phyloP scores from a whole-genome alignment of 768 basidiomycete genomes.

The Suillus occidentalis region DNA sequence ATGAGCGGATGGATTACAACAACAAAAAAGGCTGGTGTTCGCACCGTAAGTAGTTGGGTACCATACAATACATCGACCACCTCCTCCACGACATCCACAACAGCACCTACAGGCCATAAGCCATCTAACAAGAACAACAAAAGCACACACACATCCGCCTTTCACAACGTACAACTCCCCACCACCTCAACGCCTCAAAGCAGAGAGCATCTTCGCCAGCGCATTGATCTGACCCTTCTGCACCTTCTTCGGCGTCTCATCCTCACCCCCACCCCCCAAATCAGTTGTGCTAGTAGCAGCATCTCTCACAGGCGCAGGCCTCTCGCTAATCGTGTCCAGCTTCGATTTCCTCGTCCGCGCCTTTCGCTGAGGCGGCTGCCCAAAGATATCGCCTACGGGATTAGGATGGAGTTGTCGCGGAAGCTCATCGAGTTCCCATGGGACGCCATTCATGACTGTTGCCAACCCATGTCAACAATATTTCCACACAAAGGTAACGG shows the following conservation, averaged over 20 bases:
- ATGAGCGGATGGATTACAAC: conserved; percentile 26
- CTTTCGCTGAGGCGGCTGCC: conserved; percentile 56
- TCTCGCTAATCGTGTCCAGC: conserved; percentile 77
- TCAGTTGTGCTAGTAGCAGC: conserved; percentile 78
- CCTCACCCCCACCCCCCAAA: conserved; percentile 47
- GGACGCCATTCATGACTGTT: conserved; percentile 73
- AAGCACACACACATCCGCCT: conserved; percentile 8
- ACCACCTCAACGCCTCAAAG: conserved; percentile 57
- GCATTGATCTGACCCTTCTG: conserved; percentile 89
- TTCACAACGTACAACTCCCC: conserved; percentile 3
- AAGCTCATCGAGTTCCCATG: conserved; percentile 70
- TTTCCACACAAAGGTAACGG: not conserved
- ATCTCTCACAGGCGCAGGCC: conserved; percentile 48
- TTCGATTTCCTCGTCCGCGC: conserved; percentile 62
- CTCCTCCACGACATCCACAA: conserved; percentile 33
- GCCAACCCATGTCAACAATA: not conserved
- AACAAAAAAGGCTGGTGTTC: conserved; percentile 28
- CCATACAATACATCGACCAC: conserved; percentile 52
- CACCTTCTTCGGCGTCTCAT: conserved; percentile 67
- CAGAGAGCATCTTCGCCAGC: conserved; percentile 89
- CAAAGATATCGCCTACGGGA: conserved; percentile 63
- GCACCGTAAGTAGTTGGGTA: conserved; percentile 46
- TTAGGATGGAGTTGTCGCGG: conserved; percentile 66
- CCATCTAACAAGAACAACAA: conserved; percentile 4
- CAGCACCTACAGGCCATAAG: conserved; percentile 17